Base-by-base conservation (phyloP, 495 filamentous ascomycete genomes). In the Recurvomyces mirabilis region DNA sequence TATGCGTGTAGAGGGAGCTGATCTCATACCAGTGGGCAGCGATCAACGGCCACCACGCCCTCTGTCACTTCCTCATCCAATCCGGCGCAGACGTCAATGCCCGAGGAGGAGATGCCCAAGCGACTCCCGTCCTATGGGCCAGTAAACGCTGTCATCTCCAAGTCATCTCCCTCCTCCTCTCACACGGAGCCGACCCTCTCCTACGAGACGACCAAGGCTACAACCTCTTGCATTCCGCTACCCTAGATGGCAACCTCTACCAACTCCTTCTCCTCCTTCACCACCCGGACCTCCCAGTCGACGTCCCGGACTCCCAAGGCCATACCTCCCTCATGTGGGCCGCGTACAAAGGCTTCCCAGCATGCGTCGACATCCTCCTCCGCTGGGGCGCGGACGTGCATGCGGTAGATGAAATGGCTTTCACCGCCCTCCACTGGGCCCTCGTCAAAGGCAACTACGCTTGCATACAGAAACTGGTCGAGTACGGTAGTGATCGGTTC, bases 281-380 rank as follows among this genome's bases (percentile, higher is more conserved):
- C 63, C 51, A 54, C 11, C 85, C 94, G 55, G 85, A 87, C 53
- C 87, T 98, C 30, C 83, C 87, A 11, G 81, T 98, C 45, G 91
- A 98, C 59, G 81, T 86, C 14, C 71, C 79, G 25, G 91, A 98
- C 65, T 71, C 81, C 40, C 82, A 84, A 54, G 82, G 85, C 10
- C 93, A 98, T 63, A 96, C 93, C 1, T 79, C 77, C 28, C 66
- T 98, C 40, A 98, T 98, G 91, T 98, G 91, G 91, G 84, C 93
- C 19, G 88, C 88, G 22, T 98, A 98, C 65, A 98, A 96, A 59
- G 93, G 93, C 15, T 93, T 75, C 59, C 81, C 87, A 0, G 78
- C 78, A 18, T 91, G 82, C 56, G 93, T 98, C 34, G 93, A 96
- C 60, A 64, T 95, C 18, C 91, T 94, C 55, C 63, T 98, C 43